phyloP scores from a whole-genome alignment of 2,329 filamentous ascomycete species.

The Talaromyces sp. region DNA sequence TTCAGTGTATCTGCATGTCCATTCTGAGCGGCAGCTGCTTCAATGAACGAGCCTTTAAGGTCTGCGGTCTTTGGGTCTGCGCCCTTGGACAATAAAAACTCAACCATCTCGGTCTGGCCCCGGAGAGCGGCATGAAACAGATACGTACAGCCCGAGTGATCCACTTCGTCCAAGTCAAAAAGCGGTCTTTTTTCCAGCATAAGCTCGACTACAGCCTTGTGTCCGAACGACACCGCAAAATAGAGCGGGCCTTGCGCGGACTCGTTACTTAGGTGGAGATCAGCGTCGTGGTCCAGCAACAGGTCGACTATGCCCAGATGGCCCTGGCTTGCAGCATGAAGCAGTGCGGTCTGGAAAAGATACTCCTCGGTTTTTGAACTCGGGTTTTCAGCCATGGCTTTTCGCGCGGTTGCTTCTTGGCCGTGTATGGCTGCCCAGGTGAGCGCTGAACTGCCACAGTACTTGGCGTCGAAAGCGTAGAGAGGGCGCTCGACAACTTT shows the following conservation, averaged over 20 bases:
- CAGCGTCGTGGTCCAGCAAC: constrained; percentile 1
- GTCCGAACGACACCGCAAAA: neutral
- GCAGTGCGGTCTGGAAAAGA: neutral
- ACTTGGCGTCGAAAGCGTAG: neutral
- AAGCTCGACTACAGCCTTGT: neutral
- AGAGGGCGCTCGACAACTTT: neutral
- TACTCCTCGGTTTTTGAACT: neutral
- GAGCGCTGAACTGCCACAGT: neutral
- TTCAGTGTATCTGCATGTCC: neutral
- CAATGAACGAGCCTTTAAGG: neutral
- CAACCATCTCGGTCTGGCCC: neutral
- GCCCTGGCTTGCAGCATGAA: neutral
- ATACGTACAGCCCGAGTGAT: neutral
- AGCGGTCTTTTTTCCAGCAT: neutral
- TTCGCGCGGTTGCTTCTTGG: neutral
- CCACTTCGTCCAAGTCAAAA: neutral
- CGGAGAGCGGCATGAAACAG: neutral
- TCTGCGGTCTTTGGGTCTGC: neutral
- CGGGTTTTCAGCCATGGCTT: neutral
- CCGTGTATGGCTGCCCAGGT: neutral
- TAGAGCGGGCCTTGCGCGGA: neutral
- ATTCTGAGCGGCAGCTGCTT: neutral
- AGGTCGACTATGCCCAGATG: neutral
- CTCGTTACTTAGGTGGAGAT: neutral
- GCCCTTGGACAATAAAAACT: neutral